Percentiles rank a stretch among this genome's conserved stretches.
phyloP scores from a whole-genome alignment of 1,284 basidiomycete genomes.

The Exsudoporus floridanus region DNA sequence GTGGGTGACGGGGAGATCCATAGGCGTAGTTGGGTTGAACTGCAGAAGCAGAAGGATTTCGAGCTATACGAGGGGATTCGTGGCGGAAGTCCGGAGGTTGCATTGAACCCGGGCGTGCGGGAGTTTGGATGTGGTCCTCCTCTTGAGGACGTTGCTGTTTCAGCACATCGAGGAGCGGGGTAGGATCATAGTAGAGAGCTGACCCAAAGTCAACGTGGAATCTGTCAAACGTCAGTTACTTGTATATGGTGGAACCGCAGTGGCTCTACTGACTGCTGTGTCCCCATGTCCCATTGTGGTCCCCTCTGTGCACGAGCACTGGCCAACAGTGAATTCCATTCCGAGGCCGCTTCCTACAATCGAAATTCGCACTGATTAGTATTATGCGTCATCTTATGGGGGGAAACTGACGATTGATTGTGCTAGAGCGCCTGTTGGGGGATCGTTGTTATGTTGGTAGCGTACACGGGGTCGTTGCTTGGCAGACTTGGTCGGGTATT shows the following conservation, averaged over 20 bases:
- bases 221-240: constrained; percentile 31
- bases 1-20: constrained; percentile 37
- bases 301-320: constrained; percentile 76
- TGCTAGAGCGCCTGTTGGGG: constrained; percentile 43
- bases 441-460: constrained; percentile 61
- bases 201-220: constrained; percentile 50
- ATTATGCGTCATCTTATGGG: not conserved
- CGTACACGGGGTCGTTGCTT: constrained; percentile 47
- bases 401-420: constrained; percentile 56
- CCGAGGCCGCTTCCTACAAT: constrained; percentile 70
- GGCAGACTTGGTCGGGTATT: constrained; percentile 29
- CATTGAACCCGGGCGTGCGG: constrained; percentile 28
- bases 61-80: constrained; percentile 31
- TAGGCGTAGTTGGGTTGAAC: constrained; percentile 35
- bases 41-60: constrained; percentile 29
- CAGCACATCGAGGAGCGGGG: constrained; percentile 42
- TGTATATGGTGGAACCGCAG: not conserved
- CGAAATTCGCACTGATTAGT: constrained; percentile 2
- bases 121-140: constrained; percentile 27
- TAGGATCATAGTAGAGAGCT: constrained; percentile 53
- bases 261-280: constrained; percentile 61
- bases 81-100: constrained; percentile 37
- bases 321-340: constrained; percentile 78
- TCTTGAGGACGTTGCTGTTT: constrained; percentile 37
- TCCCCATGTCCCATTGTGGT: constrained; percentile 82